Conservation (phyloP, 2,329 filamentous ascomycete species). For the Cladosporium sp. region DNA sequence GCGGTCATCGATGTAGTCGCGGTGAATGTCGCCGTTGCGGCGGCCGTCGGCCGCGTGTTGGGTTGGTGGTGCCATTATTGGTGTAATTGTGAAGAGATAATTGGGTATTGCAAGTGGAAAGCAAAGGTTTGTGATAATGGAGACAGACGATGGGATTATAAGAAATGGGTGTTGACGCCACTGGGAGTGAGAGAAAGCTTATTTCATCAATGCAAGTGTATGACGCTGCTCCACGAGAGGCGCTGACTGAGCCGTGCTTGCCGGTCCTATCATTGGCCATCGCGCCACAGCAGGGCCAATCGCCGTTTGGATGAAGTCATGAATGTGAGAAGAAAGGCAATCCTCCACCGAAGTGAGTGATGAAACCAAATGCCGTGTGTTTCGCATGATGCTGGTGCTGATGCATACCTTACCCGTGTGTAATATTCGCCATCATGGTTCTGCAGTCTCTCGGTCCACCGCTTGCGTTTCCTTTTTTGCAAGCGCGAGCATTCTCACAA, state of each 20-base stretch:
- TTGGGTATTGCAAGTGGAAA: too few relatives aligned
- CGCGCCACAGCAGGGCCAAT: neutral
- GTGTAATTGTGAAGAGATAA: neutral
- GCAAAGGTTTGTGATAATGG: neutral
- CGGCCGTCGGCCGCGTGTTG: slow-evolving; percentile 24
- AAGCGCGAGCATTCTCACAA: too few relatives aligned
- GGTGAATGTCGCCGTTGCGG: slow-evolving; percentile 35
- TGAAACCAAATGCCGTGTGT: too few relatives aligned
- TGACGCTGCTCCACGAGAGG: neutral
- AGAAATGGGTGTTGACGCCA: neutral
- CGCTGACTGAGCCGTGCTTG: neutral
- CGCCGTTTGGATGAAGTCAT: neutral
- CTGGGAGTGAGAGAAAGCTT: slow-evolving; percentile 1
- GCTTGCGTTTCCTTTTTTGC: too few relatives aligned
- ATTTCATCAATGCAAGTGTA: neutral
- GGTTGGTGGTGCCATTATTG: slow-evolving; percentile 22
- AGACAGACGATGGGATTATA: neutral
- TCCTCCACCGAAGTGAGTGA: too few relatives aligned
- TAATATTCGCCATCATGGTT: too few relatives aligned
- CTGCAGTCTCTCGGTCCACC: too few relatives aligned
- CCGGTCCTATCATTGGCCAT: neutral
- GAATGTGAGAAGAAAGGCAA: neutral
- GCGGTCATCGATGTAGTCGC: slow-evolving; percentile 43
- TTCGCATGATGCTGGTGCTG: too few relatives aligned
- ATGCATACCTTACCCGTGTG: too few relatives aligned